Percentiles rank a stretch among this genome's conserved stretches.
These are phyloP conservation scores for Plectosphaerella plurivora DNA, from an alignment of 2,329 filamentous ascomycete genomes.

Conservation along the genomic window DNA sequence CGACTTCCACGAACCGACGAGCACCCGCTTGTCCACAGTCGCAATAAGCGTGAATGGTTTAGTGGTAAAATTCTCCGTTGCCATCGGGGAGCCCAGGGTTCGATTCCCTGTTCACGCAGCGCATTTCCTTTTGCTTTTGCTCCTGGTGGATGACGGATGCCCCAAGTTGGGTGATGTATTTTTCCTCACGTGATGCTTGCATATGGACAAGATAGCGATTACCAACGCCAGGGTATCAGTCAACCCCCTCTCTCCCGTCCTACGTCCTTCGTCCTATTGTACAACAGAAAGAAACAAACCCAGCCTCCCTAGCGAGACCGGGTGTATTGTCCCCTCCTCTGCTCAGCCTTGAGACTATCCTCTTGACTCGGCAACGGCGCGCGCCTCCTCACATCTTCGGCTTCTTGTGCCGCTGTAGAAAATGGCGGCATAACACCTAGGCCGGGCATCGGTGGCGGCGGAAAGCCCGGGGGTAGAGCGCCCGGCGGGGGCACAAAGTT, in stretches of 20 bases:
- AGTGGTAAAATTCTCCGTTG: conserved; percentile 7
- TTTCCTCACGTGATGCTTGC: neutral
- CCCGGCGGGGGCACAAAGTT: conserved; percentile 26
- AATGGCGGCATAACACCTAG: conserved; percentile 25
- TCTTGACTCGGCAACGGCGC: conserved; percentile 78
- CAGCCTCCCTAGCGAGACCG: conserved; percentile 34
- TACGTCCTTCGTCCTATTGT: neutral
- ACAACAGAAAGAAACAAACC: neutral
- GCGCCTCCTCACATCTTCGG: conserved; percentile 42
- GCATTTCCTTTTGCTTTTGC: neutral
- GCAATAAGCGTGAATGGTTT: conserved; percentile 4
- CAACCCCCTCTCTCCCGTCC: neutral
- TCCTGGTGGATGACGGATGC: neutral
- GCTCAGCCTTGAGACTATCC: conserved; percentile 75
- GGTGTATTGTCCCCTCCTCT: conserved; percentile 61
- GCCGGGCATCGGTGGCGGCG: conserved; percentile 32
- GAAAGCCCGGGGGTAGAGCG: conserved; percentile 37
- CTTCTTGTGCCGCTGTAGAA: conserved; percentile 16
- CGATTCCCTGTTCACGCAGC: conserved; percentile 6
- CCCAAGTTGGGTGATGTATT: no score
- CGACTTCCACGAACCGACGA: neutral
- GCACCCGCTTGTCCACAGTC: neutral
- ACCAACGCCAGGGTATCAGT: neutral
- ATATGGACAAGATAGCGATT: neutral
- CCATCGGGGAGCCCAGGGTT: conserved; percentile 6